Conservation (phyloP, 2,329 filamentous ascomycete genomes). For the Sordariomycetes sp. region DNA sequence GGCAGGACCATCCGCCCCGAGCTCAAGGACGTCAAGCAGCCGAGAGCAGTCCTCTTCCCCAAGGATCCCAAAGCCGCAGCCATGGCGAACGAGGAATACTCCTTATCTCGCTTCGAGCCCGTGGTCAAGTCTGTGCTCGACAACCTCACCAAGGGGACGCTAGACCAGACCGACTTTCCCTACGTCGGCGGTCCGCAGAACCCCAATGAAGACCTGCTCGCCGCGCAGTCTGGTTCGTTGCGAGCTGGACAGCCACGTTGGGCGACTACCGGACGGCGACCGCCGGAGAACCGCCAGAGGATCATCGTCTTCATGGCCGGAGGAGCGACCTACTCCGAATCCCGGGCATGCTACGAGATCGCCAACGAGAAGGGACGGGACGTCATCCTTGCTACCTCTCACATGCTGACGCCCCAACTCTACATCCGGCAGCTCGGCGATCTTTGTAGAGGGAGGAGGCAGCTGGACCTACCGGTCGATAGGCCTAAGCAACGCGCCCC, state of each 20-base stretch:
- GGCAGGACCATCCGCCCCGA: constrained; percentile 52
- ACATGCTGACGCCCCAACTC: constrained; percentile 81
- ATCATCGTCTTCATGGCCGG: constrained; percentile 93
- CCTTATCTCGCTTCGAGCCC: constrained; percentile 80
- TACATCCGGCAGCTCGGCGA: constrained; percentile 80
- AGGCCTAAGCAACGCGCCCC: constrained; percentile 74
- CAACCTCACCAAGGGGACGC: constrained; percentile 53
- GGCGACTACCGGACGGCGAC: constrained; percentile 71
- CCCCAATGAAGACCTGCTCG: constrained; percentile 47
- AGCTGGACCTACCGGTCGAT: constrained; percentile 74
- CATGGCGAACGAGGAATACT: constrained; percentile 63
- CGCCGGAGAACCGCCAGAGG: constrained; percentile 64
- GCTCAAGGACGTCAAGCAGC: constrained; percentile 68
- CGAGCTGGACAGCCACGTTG: constrained; percentile 73
- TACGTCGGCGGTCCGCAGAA: constrained; percentile 64
- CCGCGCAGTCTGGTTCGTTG: constrained; percentile 61
- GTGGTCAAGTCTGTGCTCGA: constrained; percentile 78
- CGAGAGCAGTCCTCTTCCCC: constrained; percentile 61
- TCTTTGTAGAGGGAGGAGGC: constrained; percentile 63
- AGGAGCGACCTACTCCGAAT: constrained; percentile 88
- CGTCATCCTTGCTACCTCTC: constrained; percentile 79
- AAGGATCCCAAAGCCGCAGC: constrained; percentile 48
- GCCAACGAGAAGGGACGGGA: constrained; percentile 66
- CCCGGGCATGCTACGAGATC: constrained; percentile 81
- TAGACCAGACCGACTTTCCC: constrained; percentile 61